These are phyloP conservation scores for Polygonum aviculare DNA, from an alignment of 148 eudicot genomes.

Conservation along the genomic window DNA sequence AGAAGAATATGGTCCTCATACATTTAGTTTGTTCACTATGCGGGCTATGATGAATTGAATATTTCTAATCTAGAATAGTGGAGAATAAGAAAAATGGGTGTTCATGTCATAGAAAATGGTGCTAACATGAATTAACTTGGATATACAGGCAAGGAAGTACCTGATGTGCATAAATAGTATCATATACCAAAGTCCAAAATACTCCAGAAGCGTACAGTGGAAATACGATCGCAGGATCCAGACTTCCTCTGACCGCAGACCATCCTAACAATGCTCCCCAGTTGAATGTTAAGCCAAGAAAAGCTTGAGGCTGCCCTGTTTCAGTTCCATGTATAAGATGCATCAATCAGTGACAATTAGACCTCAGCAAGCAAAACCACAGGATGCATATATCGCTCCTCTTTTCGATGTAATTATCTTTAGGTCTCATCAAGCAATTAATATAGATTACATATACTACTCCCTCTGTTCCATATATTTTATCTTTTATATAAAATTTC, in stretches of 20 bases:
- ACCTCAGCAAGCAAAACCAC: not conserved
- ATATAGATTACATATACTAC: not conserved
- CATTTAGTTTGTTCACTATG: not conserved
- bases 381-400: not conserved
- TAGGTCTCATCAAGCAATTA: not conserved
- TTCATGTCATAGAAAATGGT: slow-evolving; percentile 75
- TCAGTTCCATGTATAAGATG: slow-evolving; percentile 8
- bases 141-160: slow-evolving; percentile 25
- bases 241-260: slow-evolving; percentile 85
- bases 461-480: no score
- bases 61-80: not conserved
- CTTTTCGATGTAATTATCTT: not conserved
- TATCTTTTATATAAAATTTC: not conserved
- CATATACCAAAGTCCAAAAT: slow-evolving; percentile 90
- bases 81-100: not conserved
- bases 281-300: slow-evolving; percentile 87
- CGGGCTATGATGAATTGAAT: not conserved
- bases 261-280: slow-evolving; percentile 99
- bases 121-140: slow-evolving; percentile 23
- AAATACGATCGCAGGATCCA: slow-evolving; percentile 69
- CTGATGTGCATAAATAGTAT: slow-evolving; percentile 99
- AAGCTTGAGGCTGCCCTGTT: slow-evolving; percentile 87
- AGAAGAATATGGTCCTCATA: no score
- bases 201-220: slow-evolving; percentile 89
- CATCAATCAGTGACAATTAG: slow-evolving; percentile 9